These are phyloP conservation scores for Paecilomyces formosus DNA, from an alignment of 2,329 filamentous ascomycete genomes.

Conservation along the genomic window DNA sequence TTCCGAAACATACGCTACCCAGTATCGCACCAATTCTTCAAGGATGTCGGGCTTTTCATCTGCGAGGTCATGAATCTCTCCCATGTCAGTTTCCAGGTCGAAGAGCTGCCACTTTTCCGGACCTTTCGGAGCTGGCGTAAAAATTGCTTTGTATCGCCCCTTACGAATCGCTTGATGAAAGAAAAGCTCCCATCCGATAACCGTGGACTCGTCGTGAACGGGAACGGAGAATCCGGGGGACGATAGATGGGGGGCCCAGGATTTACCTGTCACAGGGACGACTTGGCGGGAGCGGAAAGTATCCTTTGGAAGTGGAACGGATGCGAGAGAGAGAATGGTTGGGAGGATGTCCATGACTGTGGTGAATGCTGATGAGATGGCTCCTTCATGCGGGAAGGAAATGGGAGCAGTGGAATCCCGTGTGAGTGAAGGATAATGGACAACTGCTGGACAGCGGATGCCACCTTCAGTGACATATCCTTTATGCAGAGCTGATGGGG, in stretches of 20 bases:
- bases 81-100: conserved; percentile 45
- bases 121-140: conserved; percentile 50
- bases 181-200: conserved; percentile 52
- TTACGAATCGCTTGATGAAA: conserved; percentile 48
- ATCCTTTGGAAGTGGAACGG: conserved; percentile 45
- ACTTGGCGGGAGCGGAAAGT: conserved; percentile 44
- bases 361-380: conserved; percentile 31
- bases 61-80: conserved; percentile 43
- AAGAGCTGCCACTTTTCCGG: conserved; percentile 53
- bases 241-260: conserved; percentile 33
- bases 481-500: conserved; percentile 44
- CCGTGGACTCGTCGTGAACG: conserved; percentile 46
- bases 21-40: conserved; percentile 43
- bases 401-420: conserved; percentile 13
- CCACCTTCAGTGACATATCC: conserved; percentile 44
- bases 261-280: conserved; percentile 45
- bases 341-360: conserved; percentile 48
- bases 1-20: conserved; percentile 53
- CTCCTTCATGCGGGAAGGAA: conserved; percentile 37
- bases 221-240: conserved; percentile 24
- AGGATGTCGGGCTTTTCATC: conserved; percentile 37
- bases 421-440: conserved; percentile 30
- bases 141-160: conserved; percentile 52
- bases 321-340: conserved; percentile 36
- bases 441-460: conserved; percentile 48